Base-by-base conservation (phyloP, 306 rosid genomes). In the Vicia faba region DNA sequence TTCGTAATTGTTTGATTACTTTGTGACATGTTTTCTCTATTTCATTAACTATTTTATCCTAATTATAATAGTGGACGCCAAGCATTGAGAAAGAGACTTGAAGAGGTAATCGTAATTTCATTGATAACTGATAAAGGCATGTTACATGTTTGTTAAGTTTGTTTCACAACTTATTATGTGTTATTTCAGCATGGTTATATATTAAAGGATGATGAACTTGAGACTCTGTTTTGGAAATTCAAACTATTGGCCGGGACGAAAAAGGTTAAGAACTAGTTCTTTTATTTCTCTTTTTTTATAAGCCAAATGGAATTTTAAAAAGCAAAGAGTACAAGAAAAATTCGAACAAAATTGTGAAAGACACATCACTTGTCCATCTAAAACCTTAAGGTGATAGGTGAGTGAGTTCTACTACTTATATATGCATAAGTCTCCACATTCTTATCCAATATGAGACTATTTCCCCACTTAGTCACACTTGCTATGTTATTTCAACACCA, bases 181-280 rank as follows among this genome's bases (percentile, higher is more conserved):
- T 59, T 66, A 2, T 80, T 71, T 78, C 81, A 91, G 97, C 89
- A 88, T 41, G 97, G 95, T 75, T 88, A 86, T 75, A 83, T 72
- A 64, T 88, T 88, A 70, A 81, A 75, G 43, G 72, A 70, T 49
- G 87, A 73, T 59, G 83, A 91, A 68, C 77, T 83, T 49, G 75
- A 80, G 31, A 80, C 56, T 18, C 36, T 91, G 7, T 91, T 91
- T 55, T 82, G 80, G 88, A 86, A 80, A 35, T 91, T 88, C 82
- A 91, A 91, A 79, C 79, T 82, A 46, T 79, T 91, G 41, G 96
- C 97, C 3, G 97, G 89, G 66, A 91, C 78, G 29, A 88, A 82
- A 68, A 91, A 91, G 91, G 97, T 89, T 48, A 53, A 26, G 33
- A 72, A 43, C 68, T 15, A 8, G 15, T 23, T 31, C 8, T 53